Conservation (phyloP, 2,329 filamentous ascomycete genomes). For the Ophiosphaerella herpotricha region DNA sequence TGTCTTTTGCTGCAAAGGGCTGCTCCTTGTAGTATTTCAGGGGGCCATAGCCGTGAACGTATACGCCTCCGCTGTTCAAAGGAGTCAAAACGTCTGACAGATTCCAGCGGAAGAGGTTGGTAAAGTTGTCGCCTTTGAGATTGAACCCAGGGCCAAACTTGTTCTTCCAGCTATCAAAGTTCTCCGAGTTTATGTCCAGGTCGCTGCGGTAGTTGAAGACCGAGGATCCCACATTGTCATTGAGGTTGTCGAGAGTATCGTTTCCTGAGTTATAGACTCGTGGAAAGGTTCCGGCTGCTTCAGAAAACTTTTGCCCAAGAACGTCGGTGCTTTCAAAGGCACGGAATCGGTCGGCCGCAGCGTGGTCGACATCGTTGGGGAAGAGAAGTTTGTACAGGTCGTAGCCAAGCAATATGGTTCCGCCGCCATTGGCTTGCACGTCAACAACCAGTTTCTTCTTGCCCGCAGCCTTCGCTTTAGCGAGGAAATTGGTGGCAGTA, state of each 20-base stretch:
- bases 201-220: constrained; percentile 56
- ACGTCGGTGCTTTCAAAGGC: constrained; percentile 54
- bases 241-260: constrained; percentile 41
- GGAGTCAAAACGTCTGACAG: constrained; percentile 47
- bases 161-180: constrained; percentile 53
- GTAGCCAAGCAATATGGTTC: constrained; percentile 63
- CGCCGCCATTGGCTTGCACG: constrained; percentile 63
- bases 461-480: constrained; percentile 52
- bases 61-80: constrained; percentile 40
- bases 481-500: constrained; percentile 49
- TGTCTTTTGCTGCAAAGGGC: constrained; percentile 63
- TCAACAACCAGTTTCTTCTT: constrained; percentile 67
- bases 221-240: constrained; percentile 45
- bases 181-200: constrained; percentile 54
- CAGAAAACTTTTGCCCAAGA: constrained; percentile 49
- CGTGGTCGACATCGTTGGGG: constrained; percentile 53
- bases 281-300: constrained; percentile 36
- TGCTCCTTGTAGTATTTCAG: constrained; percentile 51
- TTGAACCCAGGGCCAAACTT: constrained; percentile 51
- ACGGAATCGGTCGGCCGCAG: constrained; percentile 57
- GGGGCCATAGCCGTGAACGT: constrained; percentile 41
- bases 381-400: constrained; percentile 65
- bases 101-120: constrained; percentile 60
- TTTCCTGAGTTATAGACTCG: constrained; percentile 36
- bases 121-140: constrained; percentile 59